Evolutionary conservation across 345 rosid species (phyloP), one percentile per base, ranked within the genome.

Genomic region (Populus davidiana): DNA sequence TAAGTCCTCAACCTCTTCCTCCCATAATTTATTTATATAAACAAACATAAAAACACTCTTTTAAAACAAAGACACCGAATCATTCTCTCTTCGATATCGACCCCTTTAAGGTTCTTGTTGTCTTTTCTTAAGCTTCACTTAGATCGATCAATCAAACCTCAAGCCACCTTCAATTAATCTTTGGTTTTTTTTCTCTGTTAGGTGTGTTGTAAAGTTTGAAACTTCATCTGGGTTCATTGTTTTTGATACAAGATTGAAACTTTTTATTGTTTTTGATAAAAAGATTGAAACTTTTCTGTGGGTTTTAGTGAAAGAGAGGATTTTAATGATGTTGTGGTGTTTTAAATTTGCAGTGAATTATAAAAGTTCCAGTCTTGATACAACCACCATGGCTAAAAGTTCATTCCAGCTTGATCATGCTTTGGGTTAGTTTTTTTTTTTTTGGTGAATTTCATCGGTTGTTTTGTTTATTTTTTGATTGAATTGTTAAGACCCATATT

Each of bases 341-440:
- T 77, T 87, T 76, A 88, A 84, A 72, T 78, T 85, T 41, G 84
- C 92, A 88, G 91, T 59, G 66, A 77, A 75, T 67, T 52, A 47
- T 50, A 74, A 75, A 59, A 59, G 64, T 59, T n/a, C 29, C 29
- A 9, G 1, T 59, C 29, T 59, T n/a, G 64, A 59, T 59, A 70
- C 65, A 41, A 39, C 49, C 67, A 70, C 75, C 84, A 92, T 92
- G 97, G 90, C 91, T 71, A 90, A 87, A 76, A 85, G 86, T 72
- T 82, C 90, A 27, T 89, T 90, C 92, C 89, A 89, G 88, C 86
- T 85, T 67, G 89, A 89, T 50, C 91, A 90, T 73, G 89, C 94
- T 25, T 72, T 90, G 79, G 94, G 97, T 92, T 75, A n/a, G 90
- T 80, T 43, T 63, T 61, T 44, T 23, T 41, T 69, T 50, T 65